Base-by-base conservation (phyloP, 768 basidiomycete genomes). In the Clavaria fumosa region DNA sequence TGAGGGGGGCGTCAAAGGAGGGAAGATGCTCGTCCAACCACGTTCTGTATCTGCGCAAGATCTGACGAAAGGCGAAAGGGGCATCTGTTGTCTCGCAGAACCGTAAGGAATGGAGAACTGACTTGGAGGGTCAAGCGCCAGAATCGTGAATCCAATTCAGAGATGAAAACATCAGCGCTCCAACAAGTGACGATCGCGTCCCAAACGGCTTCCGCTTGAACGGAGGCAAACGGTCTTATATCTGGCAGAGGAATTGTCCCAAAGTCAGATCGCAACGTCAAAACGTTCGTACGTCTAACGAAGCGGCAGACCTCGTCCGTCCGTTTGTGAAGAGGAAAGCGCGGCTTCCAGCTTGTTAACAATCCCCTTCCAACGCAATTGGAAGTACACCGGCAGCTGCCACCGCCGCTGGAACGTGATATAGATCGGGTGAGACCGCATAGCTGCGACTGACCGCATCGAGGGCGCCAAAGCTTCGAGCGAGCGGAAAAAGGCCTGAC, bases 361-460 rank as follows among this genome's bases (percentile, higher is more conserved):
- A 36, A 93, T 83, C 50, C 95, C 93, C 57, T 95, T 95, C 88
- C 91, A 93, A 31, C 93, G 71, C 43, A 99, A 62, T 50, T 99
- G 95, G 54, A 93, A 97, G 53, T 97, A 97, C 6, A 97, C 82
- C 1, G 88, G 84, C 2, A 99, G 68, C 52, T 97, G 95, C 91
- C 95, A 99, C 23, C 89, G 70, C 43, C 72, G 67, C 50, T 81
- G 73, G 51, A 97, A 95, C 1, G 75, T 56, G 17, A 50, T 45
- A 53, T 78, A 93, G 3, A 75, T 62, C 0, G 75, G 70, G 53
- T 88, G 82, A 3, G 61, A 51, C 3, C 86, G 73, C 70, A 96
- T 77, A 2, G 65, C 61, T 42, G 74, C 62, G 6, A 91, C 69
- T 2, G 83, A 70, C 20, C 67, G 63, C 11, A 67, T 56, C 2